A percentile compares a stretch with the other conserved stretches of the same genome.
These are phyloP conservation scores for Suillus cothurnatus DNA, from an alignment of 768 basidiomycete species.

Conservation along the genomic window DNA sequence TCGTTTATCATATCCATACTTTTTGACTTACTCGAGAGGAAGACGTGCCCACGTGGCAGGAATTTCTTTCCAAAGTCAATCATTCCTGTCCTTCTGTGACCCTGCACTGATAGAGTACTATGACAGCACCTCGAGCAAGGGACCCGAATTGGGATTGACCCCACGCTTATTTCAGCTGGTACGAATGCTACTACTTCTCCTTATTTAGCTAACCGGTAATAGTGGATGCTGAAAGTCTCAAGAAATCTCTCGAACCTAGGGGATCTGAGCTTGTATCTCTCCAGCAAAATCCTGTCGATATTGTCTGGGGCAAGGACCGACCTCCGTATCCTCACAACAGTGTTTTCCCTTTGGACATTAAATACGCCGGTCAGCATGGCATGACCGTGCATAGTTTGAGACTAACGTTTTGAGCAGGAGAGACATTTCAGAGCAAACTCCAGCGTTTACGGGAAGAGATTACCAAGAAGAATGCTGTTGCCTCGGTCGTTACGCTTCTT, in stretches of 20 bases:
- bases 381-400: not conserved
- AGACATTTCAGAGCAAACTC: constrained; percentile 69
- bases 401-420: constrained; percentile 40
- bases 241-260: constrained; percentile 52
- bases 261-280: constrained; percentile 71
- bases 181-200: not conserved
- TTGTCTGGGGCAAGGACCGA: constrained; percentile 68
- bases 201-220: constrained; percentile 2
- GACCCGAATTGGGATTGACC: constrained; percentile 80
- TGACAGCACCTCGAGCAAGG: constrained; percentile 60
- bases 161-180: constrained; percentile 73
- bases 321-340: constrained; percentile 69
- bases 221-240: constrained; percentile 70
- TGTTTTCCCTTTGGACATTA: constrained; percentile 69
- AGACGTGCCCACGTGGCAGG: constrained; percentile 93
- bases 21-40: constrained; percentile 15
- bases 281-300: constrained; percentile 73
- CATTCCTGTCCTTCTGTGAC: not conserved
- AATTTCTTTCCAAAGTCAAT: constrained; percentile 72
- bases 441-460: constrained; percentile 64
- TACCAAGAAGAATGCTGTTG: constrained; percentile 53
- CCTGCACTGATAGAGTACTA: constrained; percentile 7
- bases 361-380: constrained; percentile 61
- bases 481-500: constrained; percentile 81
- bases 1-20: constrained; percentile 16